Evolutionary conservation across 139 green algal species (phyloP).

Genomic region (Asterochloris sp.): DNA sequence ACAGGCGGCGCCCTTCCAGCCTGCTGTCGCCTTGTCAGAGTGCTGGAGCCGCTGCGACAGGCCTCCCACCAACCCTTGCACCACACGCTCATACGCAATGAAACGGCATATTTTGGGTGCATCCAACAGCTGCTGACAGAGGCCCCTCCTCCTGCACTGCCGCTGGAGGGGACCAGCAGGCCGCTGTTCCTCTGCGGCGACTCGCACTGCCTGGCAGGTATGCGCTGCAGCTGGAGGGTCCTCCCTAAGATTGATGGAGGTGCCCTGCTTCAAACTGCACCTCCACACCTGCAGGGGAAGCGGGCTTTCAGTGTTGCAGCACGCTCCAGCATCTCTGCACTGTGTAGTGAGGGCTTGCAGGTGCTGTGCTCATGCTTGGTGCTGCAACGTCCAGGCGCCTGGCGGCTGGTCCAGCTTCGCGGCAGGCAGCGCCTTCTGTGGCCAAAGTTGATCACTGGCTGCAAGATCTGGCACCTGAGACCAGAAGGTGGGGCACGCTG

Average conservation of each 20-base stretch:
- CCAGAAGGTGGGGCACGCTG: background rate
- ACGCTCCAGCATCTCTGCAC: too few species aligned
- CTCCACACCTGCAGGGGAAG: too few species aligned
- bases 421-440: slow-evolving; percentile 46
- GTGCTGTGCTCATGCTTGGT: too few species aligned
- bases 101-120: slow-evolving; percentile 78
- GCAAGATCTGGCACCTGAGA: slow-evolving; percentile 82
- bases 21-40: slow-evolving; percentile 3
- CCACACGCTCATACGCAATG: slow-evolving; percentile 75
- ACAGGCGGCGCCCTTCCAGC: slow-evolving; percentile 46
- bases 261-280: too few species aligned
- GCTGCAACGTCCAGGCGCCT: slow-evolving; percentile 24
- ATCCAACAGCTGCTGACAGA: slow-evolving; percentile 50
- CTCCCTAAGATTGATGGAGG: background rate
- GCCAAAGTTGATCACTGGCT: slow-evolving; percentile 68
- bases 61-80: slow-evolving; percentile 56
- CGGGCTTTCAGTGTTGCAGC: too few species aligned
- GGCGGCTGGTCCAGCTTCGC: slow-evolving; percentile 42
- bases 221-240: background rate
- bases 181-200: slow-evolving; percentile 55
- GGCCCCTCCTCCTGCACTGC: slow-evolving; percentile 11
- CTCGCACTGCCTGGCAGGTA: slow-evolving; percentile 69
- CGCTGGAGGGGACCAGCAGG: background rate
- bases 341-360: too few species aligned
- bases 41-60: slow-evolving; percentile 24